phyloP scores from a whole-genome alignment of 2,329 filamentous ascomycete genomes.

The Teratosphaeria nubilosa region DNA sequence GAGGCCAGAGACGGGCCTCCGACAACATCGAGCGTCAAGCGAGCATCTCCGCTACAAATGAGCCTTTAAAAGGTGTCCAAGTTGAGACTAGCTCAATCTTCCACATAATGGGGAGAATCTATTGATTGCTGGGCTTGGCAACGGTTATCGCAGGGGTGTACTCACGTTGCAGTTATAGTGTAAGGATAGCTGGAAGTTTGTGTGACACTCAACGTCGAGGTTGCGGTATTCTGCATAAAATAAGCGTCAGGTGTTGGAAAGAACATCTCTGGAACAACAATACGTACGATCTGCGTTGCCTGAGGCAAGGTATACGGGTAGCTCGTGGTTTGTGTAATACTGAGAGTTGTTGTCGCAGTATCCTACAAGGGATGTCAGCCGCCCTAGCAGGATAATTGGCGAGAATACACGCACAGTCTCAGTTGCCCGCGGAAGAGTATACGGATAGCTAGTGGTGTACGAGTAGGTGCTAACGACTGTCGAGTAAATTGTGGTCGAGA shows the following conservation, averaged over 20 bases:
- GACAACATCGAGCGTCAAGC: neutral
- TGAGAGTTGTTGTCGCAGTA: neutral
- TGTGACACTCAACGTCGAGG: neutral
- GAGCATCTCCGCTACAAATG: neutral
- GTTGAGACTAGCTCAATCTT: no score
- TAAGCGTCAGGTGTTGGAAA: neutral
- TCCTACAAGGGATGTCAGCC: neutral
- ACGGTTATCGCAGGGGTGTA: neutral
- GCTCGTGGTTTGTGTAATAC: neutral
- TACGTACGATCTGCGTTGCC: neutral
- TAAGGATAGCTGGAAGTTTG: neutral
- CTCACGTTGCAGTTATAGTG: neutral
- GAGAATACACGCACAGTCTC: neutral
- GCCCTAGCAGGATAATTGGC: neutral
- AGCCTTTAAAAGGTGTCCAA: no score
- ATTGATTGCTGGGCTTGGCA: no score
- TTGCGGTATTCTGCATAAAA: neutral
- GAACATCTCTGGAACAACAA: neutral
- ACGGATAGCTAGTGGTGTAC: neutral
- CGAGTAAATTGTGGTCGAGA: neutral
- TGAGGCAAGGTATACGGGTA: neutral
- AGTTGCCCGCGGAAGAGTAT: neutral
- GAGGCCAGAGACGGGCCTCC: neutral
- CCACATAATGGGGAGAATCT: no score
- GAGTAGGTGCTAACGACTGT: neutral